These are phyloP conservation scores for Talaromyces wortmannii DNA, from an alignment of 495 filamentous ascomycete species.

Conservation along the genomic window DNA sequence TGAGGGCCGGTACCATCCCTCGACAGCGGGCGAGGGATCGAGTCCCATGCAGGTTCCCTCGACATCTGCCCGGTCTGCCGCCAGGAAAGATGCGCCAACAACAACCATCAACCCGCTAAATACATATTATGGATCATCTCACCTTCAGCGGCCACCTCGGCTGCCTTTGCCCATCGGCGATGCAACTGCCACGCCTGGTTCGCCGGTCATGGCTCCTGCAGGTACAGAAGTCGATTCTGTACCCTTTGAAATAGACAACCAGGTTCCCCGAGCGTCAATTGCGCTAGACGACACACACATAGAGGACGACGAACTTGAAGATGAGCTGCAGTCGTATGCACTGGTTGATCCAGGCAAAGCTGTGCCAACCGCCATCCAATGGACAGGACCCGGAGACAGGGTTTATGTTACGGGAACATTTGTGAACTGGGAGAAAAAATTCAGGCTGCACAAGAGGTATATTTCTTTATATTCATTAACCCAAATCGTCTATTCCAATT, in stretches of 20 bases:
- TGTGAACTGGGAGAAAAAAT: constrained; percentile 91
- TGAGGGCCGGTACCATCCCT: constrained; percentile 18
- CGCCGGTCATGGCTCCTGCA: constrained; percentile 65
- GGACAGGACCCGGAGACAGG: constrained; percentile 71
- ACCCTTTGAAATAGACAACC: constrained; percentile 42
- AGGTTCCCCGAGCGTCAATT: constrained; percentile 30
- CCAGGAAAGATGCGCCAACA: constrained; percentile 18
- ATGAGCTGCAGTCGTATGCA: constrained; percentile 57
- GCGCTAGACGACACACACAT: constrained; percentile 48
- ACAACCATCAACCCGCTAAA: constrained; percentile 39
- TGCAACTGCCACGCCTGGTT: constrained; percentile 77
- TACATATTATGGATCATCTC: constrained; percentile 43
- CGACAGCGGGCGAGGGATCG: constrained; percentile 24
- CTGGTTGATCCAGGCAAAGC: constrained; percentile 44
- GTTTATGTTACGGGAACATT: constrained; percentile 97
- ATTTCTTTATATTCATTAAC: background rate
- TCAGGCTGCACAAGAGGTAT: constrained; percentile 74
- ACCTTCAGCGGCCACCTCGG: constrained; percentile 68
- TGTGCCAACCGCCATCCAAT: constrained; percentile 78
- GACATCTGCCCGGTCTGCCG: constrained; percentile 18
- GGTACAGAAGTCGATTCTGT: constrained; percentile 42
- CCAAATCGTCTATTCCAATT: background rate
- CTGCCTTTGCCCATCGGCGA: constrained; percentile 88
- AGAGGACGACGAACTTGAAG: constrained; percentile 73
- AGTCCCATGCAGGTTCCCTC: constrained; percentile 46